Evolutionary conservation across 306 rosid species (phyloP).

Genomic region (Spatholobus suberectus): DNA sequence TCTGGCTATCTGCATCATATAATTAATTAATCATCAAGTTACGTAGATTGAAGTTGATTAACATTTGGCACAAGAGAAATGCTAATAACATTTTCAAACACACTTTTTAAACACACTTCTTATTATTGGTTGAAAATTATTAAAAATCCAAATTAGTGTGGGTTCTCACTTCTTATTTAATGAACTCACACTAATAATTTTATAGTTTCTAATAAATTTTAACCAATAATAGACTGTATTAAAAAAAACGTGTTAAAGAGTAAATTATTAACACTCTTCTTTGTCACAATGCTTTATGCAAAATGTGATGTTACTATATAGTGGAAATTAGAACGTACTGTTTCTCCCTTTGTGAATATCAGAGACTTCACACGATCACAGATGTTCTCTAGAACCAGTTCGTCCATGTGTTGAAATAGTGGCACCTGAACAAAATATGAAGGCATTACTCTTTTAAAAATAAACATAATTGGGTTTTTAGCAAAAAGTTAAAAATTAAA

Average conservation of each 20-base stretch:
- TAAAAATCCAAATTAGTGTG: too few species aligned
- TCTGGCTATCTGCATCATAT: conserved; percentile 64
- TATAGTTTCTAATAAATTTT: too few species aligned
- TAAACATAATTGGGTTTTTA: background rate
- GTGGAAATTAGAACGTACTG: conserved; percentile 50
- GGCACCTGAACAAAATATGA: conserved; percentile 63
- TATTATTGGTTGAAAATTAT: too few species aligned
- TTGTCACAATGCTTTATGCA: background rate
- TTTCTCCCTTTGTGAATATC: conserved; percentile 93
- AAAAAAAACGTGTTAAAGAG: too few species aligned
- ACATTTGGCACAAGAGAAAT: too few species aligned
- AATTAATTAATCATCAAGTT: background rate
- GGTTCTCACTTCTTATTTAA: too few species aligned
- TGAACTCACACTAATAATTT: too few species aligned
- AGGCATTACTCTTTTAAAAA: background rate
- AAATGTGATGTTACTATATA: background rate
- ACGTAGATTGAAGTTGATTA: too few species aligned
- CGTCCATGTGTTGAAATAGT: conserved; percentile 88
- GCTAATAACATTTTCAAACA: too few species aligned
- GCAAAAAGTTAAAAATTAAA: background rate
- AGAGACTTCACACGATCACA: conserved; percentile 92
- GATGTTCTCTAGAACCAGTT: conserved; percentile 82
- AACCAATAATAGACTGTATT: too few species aligned
- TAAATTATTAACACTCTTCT: too few species aligned
- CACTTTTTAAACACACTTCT: too few species aligned